These are phyloP conservation scores for Phaeosphaeria sp. DNA, from an alignment of 2,329 filamentous ascomycete species.

Conservation along the genomic window DNA sequence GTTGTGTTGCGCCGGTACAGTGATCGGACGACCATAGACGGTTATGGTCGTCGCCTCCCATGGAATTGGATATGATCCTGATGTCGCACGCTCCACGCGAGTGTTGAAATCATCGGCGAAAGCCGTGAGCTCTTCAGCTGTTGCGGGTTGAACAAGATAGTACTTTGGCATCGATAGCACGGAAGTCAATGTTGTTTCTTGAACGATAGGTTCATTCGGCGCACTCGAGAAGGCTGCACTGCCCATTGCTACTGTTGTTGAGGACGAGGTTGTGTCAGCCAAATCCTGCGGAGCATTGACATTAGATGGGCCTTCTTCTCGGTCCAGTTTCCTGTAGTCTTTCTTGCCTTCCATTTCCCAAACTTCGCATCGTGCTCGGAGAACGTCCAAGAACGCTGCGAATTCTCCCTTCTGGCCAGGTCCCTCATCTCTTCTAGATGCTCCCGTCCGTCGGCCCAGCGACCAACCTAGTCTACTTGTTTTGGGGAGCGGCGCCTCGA, in stretches of 20 bases:
- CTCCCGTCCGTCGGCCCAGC: constrained; percentile 56
- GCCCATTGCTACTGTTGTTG: background rate
- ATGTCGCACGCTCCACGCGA: constrained; percentile 27
- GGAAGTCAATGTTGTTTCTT: constrained; percentile 1
- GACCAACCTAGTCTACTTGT: constrained; percentile 42
- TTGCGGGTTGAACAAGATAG: constrained; percentile 42
- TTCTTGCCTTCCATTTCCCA: constrained; percentile 81
- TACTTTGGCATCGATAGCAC: constrained; percentile 37
- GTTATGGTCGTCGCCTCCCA: constrained; percentile 57
- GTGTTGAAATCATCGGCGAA: constrained; percentile 30
- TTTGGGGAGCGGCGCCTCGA: constrained; percentile 61
- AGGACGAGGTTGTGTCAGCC: background rate
- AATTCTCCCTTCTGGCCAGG: constrained; percentile 70
- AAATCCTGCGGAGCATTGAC: background rate
- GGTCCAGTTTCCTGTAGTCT: constrained; percentile 68
- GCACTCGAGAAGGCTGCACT: background rate
- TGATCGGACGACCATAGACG: constrained; percentile 70
- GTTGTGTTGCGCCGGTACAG: constrained; percentile 64
- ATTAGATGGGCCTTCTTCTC: constrained; percentile 24
- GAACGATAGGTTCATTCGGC: background rate
- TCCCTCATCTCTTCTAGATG: constrained; percentile 49
- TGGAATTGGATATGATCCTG: constrained; percentile 43
- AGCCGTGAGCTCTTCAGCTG: constrained; percentile 23
- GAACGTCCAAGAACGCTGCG: constrained; percentile 74
- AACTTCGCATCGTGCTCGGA: constrained; percentile 80